These are phyloP conservation scores for Rhodomyrtus psidioides DNA, from an alignment of 441 rosid species.

Conservation along the genomic window DNA sequence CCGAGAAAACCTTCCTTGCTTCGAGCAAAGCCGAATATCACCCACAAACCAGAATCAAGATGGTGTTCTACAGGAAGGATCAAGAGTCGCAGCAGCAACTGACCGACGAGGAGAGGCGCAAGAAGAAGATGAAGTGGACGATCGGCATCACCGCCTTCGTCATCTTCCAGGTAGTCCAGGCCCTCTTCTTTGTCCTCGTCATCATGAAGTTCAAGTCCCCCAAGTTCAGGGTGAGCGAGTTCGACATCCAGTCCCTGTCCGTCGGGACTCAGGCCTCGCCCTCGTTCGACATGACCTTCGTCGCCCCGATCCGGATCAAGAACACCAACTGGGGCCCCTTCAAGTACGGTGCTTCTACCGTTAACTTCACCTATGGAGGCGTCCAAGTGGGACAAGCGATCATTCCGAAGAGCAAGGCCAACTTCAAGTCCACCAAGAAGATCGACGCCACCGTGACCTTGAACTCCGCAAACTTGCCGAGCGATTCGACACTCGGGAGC, in stretches of 20 bases:
- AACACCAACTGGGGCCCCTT: conserved; percentile 1
- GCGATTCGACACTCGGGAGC: background rate
- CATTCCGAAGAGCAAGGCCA: background rate
- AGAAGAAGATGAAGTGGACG: background rate
- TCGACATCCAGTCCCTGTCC: background rate
- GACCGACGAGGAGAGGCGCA: background rate
- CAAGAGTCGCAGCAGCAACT: background rate
- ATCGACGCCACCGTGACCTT: background rate
- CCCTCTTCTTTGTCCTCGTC: background rate
- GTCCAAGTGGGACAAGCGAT: background rate
- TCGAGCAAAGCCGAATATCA: background rate
- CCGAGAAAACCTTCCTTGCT: background rate
- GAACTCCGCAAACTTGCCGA: background rate
- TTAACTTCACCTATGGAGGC: background rate
- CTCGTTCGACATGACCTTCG: background rate
- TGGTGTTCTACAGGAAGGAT: background rate
- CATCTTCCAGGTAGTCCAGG: background rate
- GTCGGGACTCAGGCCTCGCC: background rate
- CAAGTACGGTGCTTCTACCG: background rate
- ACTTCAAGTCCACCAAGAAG: conserved; percentile 4
- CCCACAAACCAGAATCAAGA: background rate
- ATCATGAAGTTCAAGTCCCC: conserved; percentile 5
- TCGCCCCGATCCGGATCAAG: conserved; percentile 1
- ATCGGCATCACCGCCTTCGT: background rate
- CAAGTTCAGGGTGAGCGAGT: background rate